A percentile compares a stretch with the other conserved stretches of the same genome.
These are phyloP conservation scores for Auriscalpium orientale DNA, from an alignment of 768 basidiomycete species.

Conservation along the genomic window DNA sequence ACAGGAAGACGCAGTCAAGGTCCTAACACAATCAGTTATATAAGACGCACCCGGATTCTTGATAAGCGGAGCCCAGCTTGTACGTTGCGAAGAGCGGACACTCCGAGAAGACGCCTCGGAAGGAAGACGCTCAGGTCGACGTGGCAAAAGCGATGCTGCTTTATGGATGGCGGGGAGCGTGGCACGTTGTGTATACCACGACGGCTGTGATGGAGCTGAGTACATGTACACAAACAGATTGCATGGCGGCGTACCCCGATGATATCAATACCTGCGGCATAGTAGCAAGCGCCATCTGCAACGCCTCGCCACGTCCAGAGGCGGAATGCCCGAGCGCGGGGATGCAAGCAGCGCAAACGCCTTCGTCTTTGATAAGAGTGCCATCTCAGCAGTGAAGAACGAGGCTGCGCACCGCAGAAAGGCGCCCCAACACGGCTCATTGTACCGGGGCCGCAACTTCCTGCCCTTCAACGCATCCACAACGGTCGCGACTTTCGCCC, in stretches of 20 bases:
- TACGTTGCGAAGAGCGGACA: conserved; percentile 50
- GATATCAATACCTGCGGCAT: conserved; percentile 43
- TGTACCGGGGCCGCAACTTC: conserved; percentile 53
- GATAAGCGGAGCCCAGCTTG: conserved; percentile 64
- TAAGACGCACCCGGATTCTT: conserved; percentile 56
- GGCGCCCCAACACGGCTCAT: conserved; percentile 58
- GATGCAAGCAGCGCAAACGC: conserved; percentile 66
- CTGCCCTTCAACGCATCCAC: conserved; percentile 48
- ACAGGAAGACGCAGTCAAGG: no score
- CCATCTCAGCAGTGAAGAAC: neutral
- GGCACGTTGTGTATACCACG: conserved; percentile 67
- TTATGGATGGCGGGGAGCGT: conserved; percentile 62
- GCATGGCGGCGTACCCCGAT: conserved; percentile 41
- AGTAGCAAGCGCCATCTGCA: conserved; percentile 69
- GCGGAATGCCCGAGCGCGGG: conserved; percentile 38
- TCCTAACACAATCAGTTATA: no score
- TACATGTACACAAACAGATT: neutral
- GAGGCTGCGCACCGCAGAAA: conserved; percentile 54
- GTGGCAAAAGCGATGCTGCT: conserved; percentile 32
- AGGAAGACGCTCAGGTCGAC: conserved; percentile 25
- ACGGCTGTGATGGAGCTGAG: conserved; percentile 33
- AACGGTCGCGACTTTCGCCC: conserved; percentile 26
- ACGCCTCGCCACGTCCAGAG: conserved; percentile 53
- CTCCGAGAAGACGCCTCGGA: conserved; percentile 45
- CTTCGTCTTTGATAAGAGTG: conserved; percentile 26